A percentile compares a stretch with the other conserved stretches of the same genome.
phyloP scores from a whole-genome alignment of 2,329 filamentous ascomycete species.

The Stylonectria norvegica region DNA sequence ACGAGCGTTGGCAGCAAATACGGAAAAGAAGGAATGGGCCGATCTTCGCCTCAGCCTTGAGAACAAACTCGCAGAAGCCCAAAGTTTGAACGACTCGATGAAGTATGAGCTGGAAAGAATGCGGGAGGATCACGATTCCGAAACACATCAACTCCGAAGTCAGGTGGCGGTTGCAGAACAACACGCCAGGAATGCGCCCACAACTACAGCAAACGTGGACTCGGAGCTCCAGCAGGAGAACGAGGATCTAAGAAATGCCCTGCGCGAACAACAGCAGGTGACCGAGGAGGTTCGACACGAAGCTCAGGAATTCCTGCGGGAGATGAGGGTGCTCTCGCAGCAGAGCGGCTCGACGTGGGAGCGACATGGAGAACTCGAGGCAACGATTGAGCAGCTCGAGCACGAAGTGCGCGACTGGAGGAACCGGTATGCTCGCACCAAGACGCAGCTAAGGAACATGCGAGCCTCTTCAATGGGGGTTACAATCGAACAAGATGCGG shows the following conservation, averaged over 20 bases:
- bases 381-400: slow-evolving; percentile 73
- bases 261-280: slow-evolving; percentile 72
- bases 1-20: slow-evolving; percentile 47
- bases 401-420: slow-evolving; percentile 87
- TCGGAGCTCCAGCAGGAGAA: slow-evolving; percentile 65
- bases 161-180: slow-evolving; percentile 57
- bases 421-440: slow-evolving; percentile 79
- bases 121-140: slow-evolving; percentile 62
- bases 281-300: slow-evolving; percentile 85
- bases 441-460: slow-evolving; percentile 79
- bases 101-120: slow-evolving; percentile 75
- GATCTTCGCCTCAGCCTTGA: slow-evolving; percentile 66
- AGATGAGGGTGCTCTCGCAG: slow-evolving; percentile 84
- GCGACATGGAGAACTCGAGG: slow-evolving; percentile 74
- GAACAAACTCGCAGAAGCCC: slow-evolving; percentile 68
- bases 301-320: slow-evolving; percentile 75
- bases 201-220: slow-evolving; percentile 37
- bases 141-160: slow-evolving; percentile 59
- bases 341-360: slow-evolving; percentile 77
- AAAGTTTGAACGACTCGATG: slow-evolving; percentile 74
- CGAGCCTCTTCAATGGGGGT: slow-evolving; percentile 78
- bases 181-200: slow-evolving; percentile 12
- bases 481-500: slow-evolving; percentile 65
- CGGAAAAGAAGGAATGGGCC: slow-evolving; percentile 69
- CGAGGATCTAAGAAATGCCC: slow-evolving; percentile 59